Conservation (phyloP, 441 rosid species). For the Aquilaria agallochum region DNA sequence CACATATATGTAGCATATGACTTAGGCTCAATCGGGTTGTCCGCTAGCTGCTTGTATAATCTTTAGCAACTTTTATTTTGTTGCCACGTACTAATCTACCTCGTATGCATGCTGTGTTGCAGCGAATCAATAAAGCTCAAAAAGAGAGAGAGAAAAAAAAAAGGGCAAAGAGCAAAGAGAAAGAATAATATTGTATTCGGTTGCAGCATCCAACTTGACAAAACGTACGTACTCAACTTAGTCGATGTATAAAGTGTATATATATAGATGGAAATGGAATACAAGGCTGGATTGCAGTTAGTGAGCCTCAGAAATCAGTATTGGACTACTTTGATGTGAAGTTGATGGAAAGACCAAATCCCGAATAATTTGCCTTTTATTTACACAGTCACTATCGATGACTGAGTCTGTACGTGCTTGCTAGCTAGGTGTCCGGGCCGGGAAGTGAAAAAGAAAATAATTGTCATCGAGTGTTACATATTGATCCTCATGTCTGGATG, state of each 20-base stretch:
- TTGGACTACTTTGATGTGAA: neutral
- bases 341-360: neutral
- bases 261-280: too few relatives aligned
- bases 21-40: too few relatives aligned
- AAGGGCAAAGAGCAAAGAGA: slow-evolving; percentile 17
- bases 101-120: neutral
- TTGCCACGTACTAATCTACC: too few relatives aligned
- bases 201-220: neutral
- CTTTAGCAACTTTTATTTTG: too few relatives aligned
- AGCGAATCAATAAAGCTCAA: slow-evolving; percentile 4
- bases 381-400: neutral
- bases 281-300: too few relatives aligned
- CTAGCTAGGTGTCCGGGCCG: neutral
- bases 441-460: slow-evolving; percentile 8
- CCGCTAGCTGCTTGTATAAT: too few relatives aligned
- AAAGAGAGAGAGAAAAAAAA: slow-evolving; percentile 3
- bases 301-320: too few relatives aligned
- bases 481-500: neutral
- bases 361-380: slow-evolving; percentile 2
- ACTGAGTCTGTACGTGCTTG: too few relatives aligned
- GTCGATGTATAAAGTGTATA: too few relatives aligned
- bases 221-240: too few relatives aligned
- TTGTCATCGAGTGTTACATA: slow-evolving; percentile 1
- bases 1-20: too few relatives aligned
- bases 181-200: neutral